These are phyloP conservation scores for Dendrocalamus sinicus DNA, from an alignment of 176 grass and related monocot species.

Conservation along the genomic window DNA sequence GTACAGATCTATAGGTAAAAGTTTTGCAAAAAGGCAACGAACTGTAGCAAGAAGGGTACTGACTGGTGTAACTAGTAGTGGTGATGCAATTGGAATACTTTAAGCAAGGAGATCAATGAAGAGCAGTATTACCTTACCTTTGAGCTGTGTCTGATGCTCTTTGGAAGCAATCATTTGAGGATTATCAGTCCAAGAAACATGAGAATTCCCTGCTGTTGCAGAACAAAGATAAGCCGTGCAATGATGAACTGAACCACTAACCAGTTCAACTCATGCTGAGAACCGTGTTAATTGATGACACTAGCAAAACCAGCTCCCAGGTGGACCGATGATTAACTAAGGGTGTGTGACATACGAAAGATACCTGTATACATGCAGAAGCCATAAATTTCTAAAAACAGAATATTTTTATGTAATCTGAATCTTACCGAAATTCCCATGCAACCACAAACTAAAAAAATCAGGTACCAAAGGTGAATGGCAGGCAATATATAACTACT, in stretches of 20 bases:
- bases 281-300: conserved; percentile 24
- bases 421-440: conserved; percentile 1
- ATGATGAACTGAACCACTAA: conserved; percentile 28
- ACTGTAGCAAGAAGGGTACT: conserved; percentile 6
- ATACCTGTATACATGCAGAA: conserved; percentile 22
- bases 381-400: not conserved
- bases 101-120: conserved; percentile 14
- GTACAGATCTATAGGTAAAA: conserved; percentile 21
- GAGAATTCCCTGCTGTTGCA: conserved; percentile 36
- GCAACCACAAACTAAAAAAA: conserved; percentile 11
- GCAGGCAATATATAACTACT: not conserved
- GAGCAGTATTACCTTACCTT: conserved; percentile 22
- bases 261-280: conserved; percentile 18
- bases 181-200: conserved; percentile 14
- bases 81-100: not conserved
- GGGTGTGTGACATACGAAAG: not conserved
- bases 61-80: not conserved
- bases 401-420: conserved; percentile 7
- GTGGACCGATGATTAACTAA: conserved; percentile 13
- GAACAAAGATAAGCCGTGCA: conserved; percentile 30
- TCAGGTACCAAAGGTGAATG: not conserved
- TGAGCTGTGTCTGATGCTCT: not conserved
- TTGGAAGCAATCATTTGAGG: conserved; percentile 36
- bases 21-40: conserved; percentile 22
- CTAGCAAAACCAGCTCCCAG: not conserved